Base-by-base conservation (phyloP, 2,329 filamentous ascomycete species). In the Colletotrichum lupini region DNA sequence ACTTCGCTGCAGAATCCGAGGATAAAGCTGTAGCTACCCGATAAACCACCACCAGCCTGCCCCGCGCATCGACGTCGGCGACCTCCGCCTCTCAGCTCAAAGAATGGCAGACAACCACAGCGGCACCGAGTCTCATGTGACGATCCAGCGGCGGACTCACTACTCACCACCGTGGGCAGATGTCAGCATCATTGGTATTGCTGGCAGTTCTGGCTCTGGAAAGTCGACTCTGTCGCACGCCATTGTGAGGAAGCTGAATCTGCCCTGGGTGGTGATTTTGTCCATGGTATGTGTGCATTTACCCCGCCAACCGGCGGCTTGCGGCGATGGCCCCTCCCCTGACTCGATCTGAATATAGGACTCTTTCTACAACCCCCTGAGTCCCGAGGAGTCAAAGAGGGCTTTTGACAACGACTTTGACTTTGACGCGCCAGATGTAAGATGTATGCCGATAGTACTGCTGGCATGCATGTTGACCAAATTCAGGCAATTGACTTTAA, bases 231-330 rank as follows among this genome's bases (percentile, higher is more conserved):
- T 99, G 67, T 95, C 97, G 37, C 90, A 97, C 81, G 95, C 96
- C 76, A 98, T 99, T 77, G 94, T 98, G 76, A 92, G 90, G 78
- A 92, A 94, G 79, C 86, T 99, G 78, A 98, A 97, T 83, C 86
- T 99, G 76, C 97, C 97, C 69, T 99, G 97, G 96, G 97, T 99
- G 74, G 95, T 98, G 62, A 98, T 99, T 83, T 84, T 99, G 78
- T 97, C 95, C 55, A 98, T 99, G 93, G 95, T 96, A 88, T 80
- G 85, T 80, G 71, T 69, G 30, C 52, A 60, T 72, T 66, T 74
- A 74, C 74, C 61, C 60, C 74, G 52, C 72, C 62, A 64, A 68
- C 26, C 49, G n/a, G 30, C 24, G n/a, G 30, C 24, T 28, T 12
- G 26, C 32, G 22, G 3, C 8, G 28, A 37, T 4, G 16, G 37